Percentiles rank a stretch among this genome's conserved stretches.
These are phyloP conservation scores for Scedosporium minutisporum DNA, from an alignment of 2,329 filamentous ascomycete genomes.

Conservation along the genomic window DNA sequence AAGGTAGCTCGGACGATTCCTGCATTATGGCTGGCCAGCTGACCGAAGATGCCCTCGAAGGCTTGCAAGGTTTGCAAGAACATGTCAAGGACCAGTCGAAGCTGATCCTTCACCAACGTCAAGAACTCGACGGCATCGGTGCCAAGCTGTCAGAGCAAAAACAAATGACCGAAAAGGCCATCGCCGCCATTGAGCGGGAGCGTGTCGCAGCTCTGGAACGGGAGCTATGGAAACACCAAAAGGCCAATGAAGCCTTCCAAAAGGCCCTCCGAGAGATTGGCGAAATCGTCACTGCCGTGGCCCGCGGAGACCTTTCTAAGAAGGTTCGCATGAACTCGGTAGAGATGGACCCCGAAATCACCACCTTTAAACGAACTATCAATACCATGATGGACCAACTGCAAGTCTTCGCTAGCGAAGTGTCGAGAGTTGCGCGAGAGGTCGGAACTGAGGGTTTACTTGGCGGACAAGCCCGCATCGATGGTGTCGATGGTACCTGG, in stretches of 20 bases:
- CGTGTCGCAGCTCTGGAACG: slow-evolving; percentile 84
- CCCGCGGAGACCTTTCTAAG: slow-evolving; percentile 89
- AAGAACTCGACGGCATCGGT: slow-evolving; percentile 77
- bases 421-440: slow-evolving; percentile 87
- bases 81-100: slow-evolving; percentile 92
- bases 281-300: slow-evolving; percentile 93
- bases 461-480: slow-evolving; percentile 86
- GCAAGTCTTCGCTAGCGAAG: slow-evolving; percentile 92
- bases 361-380: slow-evolving; percentile 94
- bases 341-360: slow-evolving; percentile 97
- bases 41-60: slow-evolving; percentile 74
- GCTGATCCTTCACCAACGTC: slow-evolving; percentile 77
- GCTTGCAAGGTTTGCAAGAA: slow-evolving; percentile 73
- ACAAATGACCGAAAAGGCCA: slow-evolving; percentile 70
- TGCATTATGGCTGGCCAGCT: slow-evolving; percentile 37
- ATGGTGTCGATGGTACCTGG: slow-evolving; percentile 93
- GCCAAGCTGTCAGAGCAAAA: slow-evolving; percentile 80
- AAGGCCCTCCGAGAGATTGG: slow-evolving; percentile 95
- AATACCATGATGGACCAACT: slow-evolving; percentile 99
- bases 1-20: slow-evolving; percentile 29
- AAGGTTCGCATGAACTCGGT: slow-evolving; percentile 92
- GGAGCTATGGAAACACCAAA: slow-evolving; percentile 92
- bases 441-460: slow-evolving; percentile 93
- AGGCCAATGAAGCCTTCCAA: slow-evolving; percentile 97
- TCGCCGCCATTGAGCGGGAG: slow-evolving; percentile 74